Evolutionary conservation across 768 basidiomycete species (phyloP), one percentile per base, ranked within the genome.

Genomic region (Pleurotus platypus): DNA sequence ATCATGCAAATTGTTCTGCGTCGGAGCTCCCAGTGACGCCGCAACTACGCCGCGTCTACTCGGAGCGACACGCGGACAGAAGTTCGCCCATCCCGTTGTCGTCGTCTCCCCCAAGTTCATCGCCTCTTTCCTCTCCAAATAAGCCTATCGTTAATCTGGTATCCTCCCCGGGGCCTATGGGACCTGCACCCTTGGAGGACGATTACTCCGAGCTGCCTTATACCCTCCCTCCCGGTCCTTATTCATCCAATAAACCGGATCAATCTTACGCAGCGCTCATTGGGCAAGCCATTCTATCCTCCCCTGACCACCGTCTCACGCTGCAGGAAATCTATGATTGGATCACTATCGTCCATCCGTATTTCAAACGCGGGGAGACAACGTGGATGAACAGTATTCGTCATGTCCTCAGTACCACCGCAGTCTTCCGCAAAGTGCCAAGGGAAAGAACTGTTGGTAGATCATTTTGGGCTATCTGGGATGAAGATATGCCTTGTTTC

Each of bases 361-460:
- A 87, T 67, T 99, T 92, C 75, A 92, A 93, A 71, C 88, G 90
- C 57, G 89, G 89, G 18, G 94, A 98, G 64, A 83, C 89, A 3
- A 96, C 94, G 5, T 98, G 96, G 96, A 94, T 95, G 85, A 97
- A 97, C 71, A 95, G 93, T 56, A 93, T 98, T 58, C 84, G 96
- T n/a, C 95, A 98, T 71, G 94, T 95, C 48, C 80, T 98, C 22
- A 94, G 91, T 61, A 92, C 94, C 2, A 96, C 95, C 45, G 84
- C 89, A 38, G 89, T 89, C 64, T 98, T 97, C 70, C 84, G 92
- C 60, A 97, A 96, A 63, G 84, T 89, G 0, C 82, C 85, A 2
- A 77, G 94, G 18, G 87, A 91, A 58, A 83, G 88, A 11, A 79
- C 84, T 22, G 81, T 89, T 35, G 92, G 94, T 35, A 83, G 92